Evolutionary conservation across 345 rosid species (phyloP).

Genomic region (Kernera saxatilis): DNA sequence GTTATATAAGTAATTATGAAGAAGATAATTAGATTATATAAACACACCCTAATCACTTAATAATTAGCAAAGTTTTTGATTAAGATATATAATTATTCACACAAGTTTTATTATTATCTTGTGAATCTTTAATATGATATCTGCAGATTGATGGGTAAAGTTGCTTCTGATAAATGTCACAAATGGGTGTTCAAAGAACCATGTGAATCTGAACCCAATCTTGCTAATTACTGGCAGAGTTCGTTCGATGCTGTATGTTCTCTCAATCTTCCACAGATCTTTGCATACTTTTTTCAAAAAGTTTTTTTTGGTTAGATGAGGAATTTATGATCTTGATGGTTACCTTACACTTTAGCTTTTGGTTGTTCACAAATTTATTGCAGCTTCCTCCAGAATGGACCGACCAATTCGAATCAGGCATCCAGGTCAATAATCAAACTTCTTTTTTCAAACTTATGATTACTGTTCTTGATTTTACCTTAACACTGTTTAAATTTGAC

Average conservation of each 20-base stretch:
- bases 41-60: conserved; percentile 22
- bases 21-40: conserved; percentile 17
- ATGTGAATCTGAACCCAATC: conserved; percentile 87
- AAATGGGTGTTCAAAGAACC: conserved; percentile 99
- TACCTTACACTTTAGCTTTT: conserved; percentile 23
- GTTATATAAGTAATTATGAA: conserved; percentile 16
- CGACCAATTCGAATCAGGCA: conserved; percentile 98
- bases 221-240: conserved; percentile 98
- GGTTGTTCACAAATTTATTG: conserved; percentile 36
- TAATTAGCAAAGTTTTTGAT: neutral
- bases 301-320: conserved; percentile 22
- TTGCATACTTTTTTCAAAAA: neutral
- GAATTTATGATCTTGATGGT: conserved; percentile 29
- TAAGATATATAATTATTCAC: neutral
- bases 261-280: neutral
- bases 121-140: conserved; percentile 11
- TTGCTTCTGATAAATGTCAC: conserved; percentile 99
- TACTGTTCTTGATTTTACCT: conserved; percentile 17
- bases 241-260: conserved; percentile 93
- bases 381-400: conserved; percentile 99
- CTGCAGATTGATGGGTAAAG: conserved; percentile 97
- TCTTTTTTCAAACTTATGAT: neutral
- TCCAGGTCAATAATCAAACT: conserved; percentile 58
- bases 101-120: neutral
- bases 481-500: conserved; percentile 1